These are phyloP conservation scores for Wickerhamomyces sp. DNA, from an alignment of 1,139 yeast genomes.

Conservation along the genomic window DNA sequence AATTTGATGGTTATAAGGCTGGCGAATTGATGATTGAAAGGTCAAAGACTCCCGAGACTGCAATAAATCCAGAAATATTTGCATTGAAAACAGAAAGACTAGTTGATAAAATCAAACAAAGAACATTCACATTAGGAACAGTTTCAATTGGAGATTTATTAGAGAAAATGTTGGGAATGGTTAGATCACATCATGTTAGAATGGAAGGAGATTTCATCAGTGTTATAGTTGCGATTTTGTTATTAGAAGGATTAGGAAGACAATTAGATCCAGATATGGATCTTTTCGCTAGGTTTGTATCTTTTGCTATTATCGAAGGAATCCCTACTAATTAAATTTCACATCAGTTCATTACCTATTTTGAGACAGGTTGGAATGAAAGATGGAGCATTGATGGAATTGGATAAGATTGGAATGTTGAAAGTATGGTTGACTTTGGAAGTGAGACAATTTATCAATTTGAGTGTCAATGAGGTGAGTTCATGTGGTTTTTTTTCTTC, in stretches of 20 bases:
- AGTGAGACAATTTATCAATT: constrained; percentile 78
- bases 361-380: constrained; percentile 75
- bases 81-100: constrained; percentile 82
- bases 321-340: constrained; percentile 29
- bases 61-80: constrained; percentile 74
- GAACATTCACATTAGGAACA: constrained; percentile 90
- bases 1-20: constrained; percentile 89
- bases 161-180: constrained; percentile 86
- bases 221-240: constrained; percentile 83
- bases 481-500: too few relatives aligned
- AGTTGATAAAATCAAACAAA: constrained; percentile 72
- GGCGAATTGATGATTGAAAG: constrained; percentile 95
- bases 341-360: constrained; percentile 74
- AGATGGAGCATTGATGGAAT: constrained; percentile 56
- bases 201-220: constrained; percentile 97
- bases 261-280: constrained; percentile 90
- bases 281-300: constrained; percentile 91
- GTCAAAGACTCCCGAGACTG: constrained; percentile 92
- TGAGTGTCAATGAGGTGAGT: constrained; percentile 77
- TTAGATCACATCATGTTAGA: constrained; percentile 87
- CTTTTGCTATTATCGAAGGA: constrained; percentile 50
- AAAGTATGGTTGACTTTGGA: constrained; percentile 92
- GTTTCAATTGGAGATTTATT: constrained; percentile 88
- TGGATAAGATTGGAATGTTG: constrained; percentile 69
- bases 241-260: constrained; percentile 92